These are phyloP conservation scores for Cucumis variabilis DNA, from an alignment of 331 rosid species.

Conservation along the genomic window DNA sequence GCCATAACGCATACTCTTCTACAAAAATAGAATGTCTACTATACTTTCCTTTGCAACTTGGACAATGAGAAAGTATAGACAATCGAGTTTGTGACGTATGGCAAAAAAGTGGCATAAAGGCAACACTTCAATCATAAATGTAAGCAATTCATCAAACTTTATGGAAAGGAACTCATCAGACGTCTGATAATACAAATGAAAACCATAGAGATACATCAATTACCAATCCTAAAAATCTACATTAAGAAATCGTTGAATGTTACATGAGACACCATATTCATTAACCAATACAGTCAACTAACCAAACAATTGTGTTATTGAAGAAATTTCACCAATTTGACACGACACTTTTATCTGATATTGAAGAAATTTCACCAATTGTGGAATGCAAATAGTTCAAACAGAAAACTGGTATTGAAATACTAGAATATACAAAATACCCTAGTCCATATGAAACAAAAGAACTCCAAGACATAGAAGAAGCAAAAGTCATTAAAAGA, in stretches of 20 bases:
- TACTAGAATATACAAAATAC: neutral
- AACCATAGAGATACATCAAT: conserved; percentile 32
- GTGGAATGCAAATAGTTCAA: conserved; percentile 61
- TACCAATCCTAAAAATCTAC: conserved; percentile 1
- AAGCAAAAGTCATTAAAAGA: neutral
- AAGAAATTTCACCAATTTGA: too few relatives aligned
- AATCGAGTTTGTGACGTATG: conserved; percentile 89
- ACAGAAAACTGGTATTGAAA: neutral
- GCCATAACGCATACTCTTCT: conserved; percentile 1
- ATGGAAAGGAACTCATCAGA: conserved; percentile 61
- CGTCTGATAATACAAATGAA: conserved; percentile 56
- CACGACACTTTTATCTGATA: conserved; percentile 66
- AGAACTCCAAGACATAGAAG: conserved; percentile 4
- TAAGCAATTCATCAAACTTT: conserved; percentile 62
- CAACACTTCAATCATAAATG: conserved; percentile 63
- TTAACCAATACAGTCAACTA: neutral
- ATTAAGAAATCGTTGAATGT: neutral
- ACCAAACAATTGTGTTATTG: too few relatives aligned
- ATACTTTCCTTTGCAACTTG: conserved; percentile 63
- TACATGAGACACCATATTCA: neutral
- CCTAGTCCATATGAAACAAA: neutral
- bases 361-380: conserved; percentile 80
- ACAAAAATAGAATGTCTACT: neutral
- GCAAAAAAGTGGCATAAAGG: conserved; percentile 83
- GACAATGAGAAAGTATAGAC: conserved; percentile 73